These are phyloP conservation scores for Phytophthora meadii DNA, from an alignment of 352 stramenopile species.

Conservation along the genomic window DNA sequence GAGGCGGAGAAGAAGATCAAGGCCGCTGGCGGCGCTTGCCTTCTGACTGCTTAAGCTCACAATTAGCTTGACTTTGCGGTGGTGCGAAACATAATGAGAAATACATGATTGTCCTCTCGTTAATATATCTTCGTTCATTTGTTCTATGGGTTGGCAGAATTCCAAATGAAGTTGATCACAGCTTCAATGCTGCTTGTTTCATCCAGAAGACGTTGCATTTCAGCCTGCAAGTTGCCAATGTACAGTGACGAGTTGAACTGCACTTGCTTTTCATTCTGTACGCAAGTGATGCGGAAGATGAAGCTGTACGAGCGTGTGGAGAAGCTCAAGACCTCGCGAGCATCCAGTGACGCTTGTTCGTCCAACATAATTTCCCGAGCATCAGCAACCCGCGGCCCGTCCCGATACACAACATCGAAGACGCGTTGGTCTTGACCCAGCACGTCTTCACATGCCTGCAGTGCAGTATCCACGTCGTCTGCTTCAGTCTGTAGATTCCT, in stretches of 20 bases:
- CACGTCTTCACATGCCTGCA: slow-evolving; percentile 13
- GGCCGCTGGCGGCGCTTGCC: slow-evolving; percentile 97
- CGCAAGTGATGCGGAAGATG: slow-evolving; percentile 48
- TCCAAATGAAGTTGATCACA: slow-evolving; percentile 21
- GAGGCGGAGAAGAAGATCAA: slow-evolving; percentile 99
- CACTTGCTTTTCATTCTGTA: slow-evolving; percentile 12
- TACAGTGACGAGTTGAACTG: slow-evolving; percentile 39
- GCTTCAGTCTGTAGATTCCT: not conserved
- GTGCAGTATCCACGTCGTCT: slow-evolving; percentile 12
- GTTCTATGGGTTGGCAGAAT: not conserved
- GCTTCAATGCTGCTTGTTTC: not conserved
- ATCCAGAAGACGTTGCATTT: slow-evolving; percentile 19
- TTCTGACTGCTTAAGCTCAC: slow-evolving; percentile 96
- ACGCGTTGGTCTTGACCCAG: slow-evolving; percentile 38
- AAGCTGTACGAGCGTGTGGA: slow-evolving; percentile 44
- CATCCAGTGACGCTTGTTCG: not conserved
- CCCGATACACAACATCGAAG: slow-evolving; percentile 58
- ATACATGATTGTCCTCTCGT: slow-evolving; percentile 58
- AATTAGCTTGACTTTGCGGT: slow-evolving; percentile 56
- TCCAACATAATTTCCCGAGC: slow-evolving; percentile 43
- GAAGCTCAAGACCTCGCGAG: slow-evolving; percentile 59
- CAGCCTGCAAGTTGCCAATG: slow-evolving; percentile 31
- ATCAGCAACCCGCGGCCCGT: slow-evolving; percentile 35
- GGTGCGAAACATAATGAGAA: slow-evolving; percentile 84
- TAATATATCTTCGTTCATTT: slow-evolving; percentile 4